These are phyloP conservation scores for Anthracocystis panici-leucophaei DNA, from an alignment of 1,284 basidiomycete genomes.

Conservation along the genomic window DNA sequence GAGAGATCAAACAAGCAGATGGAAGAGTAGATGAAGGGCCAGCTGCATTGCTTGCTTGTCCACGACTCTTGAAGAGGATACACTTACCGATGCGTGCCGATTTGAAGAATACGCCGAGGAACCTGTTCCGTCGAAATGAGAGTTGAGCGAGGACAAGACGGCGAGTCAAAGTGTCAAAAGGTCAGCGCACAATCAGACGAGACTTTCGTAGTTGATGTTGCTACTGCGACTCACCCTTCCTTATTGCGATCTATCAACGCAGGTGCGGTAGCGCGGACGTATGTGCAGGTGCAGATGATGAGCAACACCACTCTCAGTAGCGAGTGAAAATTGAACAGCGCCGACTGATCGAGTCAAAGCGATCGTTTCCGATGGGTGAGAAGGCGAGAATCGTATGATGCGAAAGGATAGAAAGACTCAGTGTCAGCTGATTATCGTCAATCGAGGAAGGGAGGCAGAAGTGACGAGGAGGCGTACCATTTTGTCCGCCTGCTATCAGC, in stretches of 20 bases:
- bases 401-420: background rate
- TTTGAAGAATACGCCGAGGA: constrained; percentile 68
- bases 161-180: background rate
- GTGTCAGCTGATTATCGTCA: constrained; percentile 11
- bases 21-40: background rate
- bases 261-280: constrained; percentile 88
- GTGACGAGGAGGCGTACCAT: constrained; percentile 6
- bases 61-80: background rate
- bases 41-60: background rate
- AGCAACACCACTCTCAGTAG: constrained; percentile 92
- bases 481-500: background rate
- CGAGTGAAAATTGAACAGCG: constrained; percentile 97
- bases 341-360: constrained; percentile 76
- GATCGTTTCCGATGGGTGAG: background rate
- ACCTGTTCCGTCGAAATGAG: constrained; percentile 23
- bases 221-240: constrained; percentile 76
- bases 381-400: background rate
- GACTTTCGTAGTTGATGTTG: background rate
- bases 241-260: constrained; percentile 92
- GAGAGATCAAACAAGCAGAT: background rate
- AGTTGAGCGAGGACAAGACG: background rate
- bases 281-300: constrained; percentile 96
- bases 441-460: background rate
- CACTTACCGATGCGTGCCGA: constrained; percentile 65
- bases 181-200: background rate